phyloP scores from a whole-genome alignment of 1,284 basidiomycete species.

The Sporisorium graminicola region DNA sequence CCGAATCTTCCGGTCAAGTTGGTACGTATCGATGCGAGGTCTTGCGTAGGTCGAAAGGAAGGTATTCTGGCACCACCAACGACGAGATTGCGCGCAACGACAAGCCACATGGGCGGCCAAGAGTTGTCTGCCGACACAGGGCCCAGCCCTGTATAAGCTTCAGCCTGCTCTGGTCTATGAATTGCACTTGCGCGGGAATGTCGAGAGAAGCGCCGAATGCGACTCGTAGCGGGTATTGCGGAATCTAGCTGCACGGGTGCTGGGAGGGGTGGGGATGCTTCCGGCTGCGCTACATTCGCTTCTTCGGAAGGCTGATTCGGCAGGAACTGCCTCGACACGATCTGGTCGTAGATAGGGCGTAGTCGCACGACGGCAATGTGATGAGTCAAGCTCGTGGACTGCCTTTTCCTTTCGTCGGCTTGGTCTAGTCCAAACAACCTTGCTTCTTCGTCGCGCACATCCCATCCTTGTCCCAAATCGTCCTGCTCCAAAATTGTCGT shows the following conservation, averaged over 20 bases:
- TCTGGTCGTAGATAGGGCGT: conserved; percentile 26
- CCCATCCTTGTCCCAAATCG: conserved; percentile 40
- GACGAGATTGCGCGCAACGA: conserved; percentile 42
- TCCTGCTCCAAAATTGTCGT: conserved; percentile 14
- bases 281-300: background rate
- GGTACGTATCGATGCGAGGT: conserved; percentile 23
- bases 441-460: conserved; percentile 48
- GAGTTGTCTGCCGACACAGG: conserved; percentile 34
- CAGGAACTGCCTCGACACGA: conserved; percentile 24
- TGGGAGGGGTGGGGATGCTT: background rate
- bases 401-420: conserved; percentile 19
- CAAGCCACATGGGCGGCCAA: conserved; percentile 50
- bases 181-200: conserved; percentile 11
- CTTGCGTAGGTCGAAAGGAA: conserved; percentile 19
- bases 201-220: conserved; percentile 37
- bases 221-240: conserved; percentile 33
- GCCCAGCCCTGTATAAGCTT: conserved; percentile 14
- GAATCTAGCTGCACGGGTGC: background rate
- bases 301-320: conserved; percentile 5
- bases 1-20: conserved; percentile 24
- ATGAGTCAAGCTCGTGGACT: conserved; percentile 31
- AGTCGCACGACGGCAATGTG: conserved; percentile 40
- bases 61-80: conserved; percentile 22
- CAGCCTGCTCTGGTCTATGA: background rate
- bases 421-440: conserved; percentile 24